Conservation (phyloP, 352 stramenopile genomes). For the Phytopythium sindhum region DNA sequence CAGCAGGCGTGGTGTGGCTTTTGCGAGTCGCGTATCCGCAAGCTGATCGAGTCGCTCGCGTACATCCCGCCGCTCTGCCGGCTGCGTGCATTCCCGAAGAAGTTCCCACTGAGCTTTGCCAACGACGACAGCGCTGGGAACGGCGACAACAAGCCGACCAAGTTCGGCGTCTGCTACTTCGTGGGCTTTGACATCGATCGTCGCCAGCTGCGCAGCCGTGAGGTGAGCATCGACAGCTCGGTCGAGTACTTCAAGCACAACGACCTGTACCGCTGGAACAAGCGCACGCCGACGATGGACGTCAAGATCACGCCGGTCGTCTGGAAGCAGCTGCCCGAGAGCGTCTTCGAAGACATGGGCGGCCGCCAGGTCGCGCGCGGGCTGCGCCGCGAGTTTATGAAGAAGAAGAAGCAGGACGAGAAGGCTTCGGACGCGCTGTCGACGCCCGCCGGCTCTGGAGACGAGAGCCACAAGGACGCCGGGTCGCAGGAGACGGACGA, state of each 20-base stretch:
- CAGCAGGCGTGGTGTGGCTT: slow-evolving; percentile 93
- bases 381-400: slow-evolving; percentile 69
- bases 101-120: slow-evolving; percentile 72
- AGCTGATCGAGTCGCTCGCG: slow-evolving; percentile 86
- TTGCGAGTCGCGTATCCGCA: slow-evolving; percentile 91
- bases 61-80: slow-evolving; percentile 79
- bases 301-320: slow-evolving; percentile 80
- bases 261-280: slow-evolving; percentile 88
- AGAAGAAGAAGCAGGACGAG: slow-evolving; percentile 87
- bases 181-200: slow-evolving; percentile 85
- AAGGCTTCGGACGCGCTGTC: slow-evolving; percentile 47
- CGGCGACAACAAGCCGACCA: slow-evolving; percentile 35
- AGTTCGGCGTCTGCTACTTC: slow-evolving; percentile 83
- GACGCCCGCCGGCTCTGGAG: slow-evolving; percentile 32
- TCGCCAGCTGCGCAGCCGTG: slow-evolving; percentile 64
- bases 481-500: slow-evolving; percentile 67
- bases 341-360: slow-evolving; percentile 86
- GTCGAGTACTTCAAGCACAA: slow-evolving; percentile 90
- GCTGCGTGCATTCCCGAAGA: slow-evolving; percentile 84
- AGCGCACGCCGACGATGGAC: slow-evolving; percentile 83
- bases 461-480: slow-evolving; percentile 49
- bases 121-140: slow-evolving; percentile 12
- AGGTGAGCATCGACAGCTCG: slow-evolving; percentile 84
- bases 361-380: slow-evolving; percentile 53
- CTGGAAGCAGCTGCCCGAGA: slow-evolving; percentile 84